Percentiles rank a stretch among this genome's conserved stretches.
Conservation (phyloP, 148 eudicot species). For the Oxyria digyna region DNA sequence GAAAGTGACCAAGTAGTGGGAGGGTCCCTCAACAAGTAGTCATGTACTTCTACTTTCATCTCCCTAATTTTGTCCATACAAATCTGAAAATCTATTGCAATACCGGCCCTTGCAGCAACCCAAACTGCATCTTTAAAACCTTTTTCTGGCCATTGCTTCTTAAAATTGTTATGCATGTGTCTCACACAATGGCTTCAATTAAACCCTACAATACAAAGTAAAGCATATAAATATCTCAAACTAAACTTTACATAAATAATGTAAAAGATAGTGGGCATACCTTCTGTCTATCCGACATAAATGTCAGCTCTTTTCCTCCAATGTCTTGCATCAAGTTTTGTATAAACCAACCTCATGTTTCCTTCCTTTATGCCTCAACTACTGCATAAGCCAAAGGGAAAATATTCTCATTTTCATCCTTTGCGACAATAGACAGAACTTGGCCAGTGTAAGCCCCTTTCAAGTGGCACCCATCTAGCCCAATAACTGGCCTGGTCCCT, state of each 20-base stretch:
- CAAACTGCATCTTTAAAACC: background rate
- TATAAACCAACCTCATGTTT: background rate
- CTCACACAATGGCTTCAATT: background rate
- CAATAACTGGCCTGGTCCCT: slow-evolving; percentile 8
- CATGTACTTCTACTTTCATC: no score
- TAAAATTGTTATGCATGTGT: slow-evolving; percentile 1
- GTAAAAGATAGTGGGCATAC: background rate
- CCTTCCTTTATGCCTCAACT: background rate
- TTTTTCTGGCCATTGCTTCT: background rate
- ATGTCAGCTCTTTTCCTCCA: background rate
- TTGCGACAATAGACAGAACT: background rate
- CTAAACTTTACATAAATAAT: no score
- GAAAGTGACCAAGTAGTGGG: no score
- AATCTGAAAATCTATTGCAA: no score
- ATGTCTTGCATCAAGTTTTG: background rate
- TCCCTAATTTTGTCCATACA: no score
- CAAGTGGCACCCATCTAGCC: slow-evolving; percentile 6
- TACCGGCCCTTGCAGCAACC: background rate
- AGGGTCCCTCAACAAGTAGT: no score
- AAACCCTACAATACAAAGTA: background rate
- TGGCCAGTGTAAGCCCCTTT: background rate
- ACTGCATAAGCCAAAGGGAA: background rate
- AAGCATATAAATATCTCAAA: background rate
- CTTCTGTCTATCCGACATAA: slow-evolving; percentile 7
- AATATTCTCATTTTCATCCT: slow-evolving; percentile 11